Evolutionary conservation across 2,329 filamentous ascomycete genomes (phyloP).

Genomic region (Stagonosporopsis tanaceti): DNA sequence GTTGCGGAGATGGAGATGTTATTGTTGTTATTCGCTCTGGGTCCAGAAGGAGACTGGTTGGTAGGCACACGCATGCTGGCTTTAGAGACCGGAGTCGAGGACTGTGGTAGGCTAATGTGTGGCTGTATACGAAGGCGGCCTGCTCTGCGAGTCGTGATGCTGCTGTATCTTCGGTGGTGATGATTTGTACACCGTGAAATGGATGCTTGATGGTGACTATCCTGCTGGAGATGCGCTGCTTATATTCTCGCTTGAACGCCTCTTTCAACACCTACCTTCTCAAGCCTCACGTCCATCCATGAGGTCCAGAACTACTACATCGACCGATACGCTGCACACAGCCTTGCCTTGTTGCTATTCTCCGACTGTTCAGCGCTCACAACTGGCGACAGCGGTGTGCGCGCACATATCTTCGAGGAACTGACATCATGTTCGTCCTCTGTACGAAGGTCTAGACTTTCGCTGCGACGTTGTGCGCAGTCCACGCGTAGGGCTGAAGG

Average conservation of each 20-base stretch:
- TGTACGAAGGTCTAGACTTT: neutral
- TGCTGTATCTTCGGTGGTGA: neutral
- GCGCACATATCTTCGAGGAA: neutral
- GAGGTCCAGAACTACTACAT: constrained; percentile 3
- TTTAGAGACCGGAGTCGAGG: neutral
- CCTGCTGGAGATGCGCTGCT: neutral
- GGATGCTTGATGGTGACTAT: neutral
- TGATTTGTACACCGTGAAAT: neutral
- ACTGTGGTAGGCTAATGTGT: neutral
- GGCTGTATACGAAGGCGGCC: too few relatives aligned
- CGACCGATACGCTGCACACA: constrained; percentile 5
- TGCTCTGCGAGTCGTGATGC: neutral
- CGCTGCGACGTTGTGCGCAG: constrained; percentile 4
- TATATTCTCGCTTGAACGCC: neutral
- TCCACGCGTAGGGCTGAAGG: constrained; percentile 4
- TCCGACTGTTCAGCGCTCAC: constrained; percentile 4
- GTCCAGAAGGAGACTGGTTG: neutral
- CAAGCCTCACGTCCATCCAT: neutral
- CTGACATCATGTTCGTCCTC: constrained; percentile 4
- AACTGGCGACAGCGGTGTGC: neutral
- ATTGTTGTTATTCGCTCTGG: neutral
- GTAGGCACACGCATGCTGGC: neutral
- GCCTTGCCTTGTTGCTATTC: constrained; percentile 7
- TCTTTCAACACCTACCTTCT: neutral
- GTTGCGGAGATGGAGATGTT: constrained; percentile 1